Percentiles rank a stretch among this genome's conserved stretches.
These are phyloP conservation scores for Vicia faba DNA, from an alignment of 306 rosid species.

Conservation along the genomic window DNA sequence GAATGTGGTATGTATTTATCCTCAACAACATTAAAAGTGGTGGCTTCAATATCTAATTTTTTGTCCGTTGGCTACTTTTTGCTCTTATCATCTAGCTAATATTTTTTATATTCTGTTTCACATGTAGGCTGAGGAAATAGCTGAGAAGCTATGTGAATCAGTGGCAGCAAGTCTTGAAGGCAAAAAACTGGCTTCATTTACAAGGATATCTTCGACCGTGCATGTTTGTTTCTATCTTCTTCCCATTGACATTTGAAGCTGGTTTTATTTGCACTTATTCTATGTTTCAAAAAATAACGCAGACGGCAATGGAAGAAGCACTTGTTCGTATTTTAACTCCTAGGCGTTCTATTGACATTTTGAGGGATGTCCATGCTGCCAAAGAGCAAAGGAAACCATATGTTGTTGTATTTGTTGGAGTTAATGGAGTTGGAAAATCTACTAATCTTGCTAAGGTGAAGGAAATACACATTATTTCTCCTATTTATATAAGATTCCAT, in stretches of 20 bases:
- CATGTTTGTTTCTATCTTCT: constrained; percentile 58
- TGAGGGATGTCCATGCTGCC: constrained; percentile 93
- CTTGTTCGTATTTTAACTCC: constrained; percentile 94
- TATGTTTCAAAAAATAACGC: constrained; percentile 33
- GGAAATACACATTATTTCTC: constrained; percentile 18
- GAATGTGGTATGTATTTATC: constrained; percentile 79
- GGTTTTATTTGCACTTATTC: constrained; percentile 7
- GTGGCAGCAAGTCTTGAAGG: constrained; percentile 99
- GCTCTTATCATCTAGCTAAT: constrained; percentile 24
- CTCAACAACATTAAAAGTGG: neutral
- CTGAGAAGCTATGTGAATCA: constrained; percentile 97
- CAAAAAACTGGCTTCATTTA: constrained; percentile 88
- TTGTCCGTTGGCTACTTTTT: constrained; percentile 16
- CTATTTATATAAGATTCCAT: constrained; percentile 22
- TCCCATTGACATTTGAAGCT: constrained; percentile 4
- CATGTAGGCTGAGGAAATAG: constrained; percentile 94
- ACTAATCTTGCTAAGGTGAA: constrained; percentile 94
- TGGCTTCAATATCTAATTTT: constrained; percentile 7
- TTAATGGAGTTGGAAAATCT: constrained; percentile 98
- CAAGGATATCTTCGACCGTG: constrained; percentile 95
- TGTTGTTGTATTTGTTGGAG: constrained; percentile 97
- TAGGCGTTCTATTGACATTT: constrained; percentile 86
- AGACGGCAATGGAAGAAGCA: constrained; percentile 98
- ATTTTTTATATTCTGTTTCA: constrained; percentile 34
- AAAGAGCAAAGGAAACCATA: constrained; percentile 95